Evolutionary conservation across 176 grass and related monocot species (phyloP).

Genomic region (Carex parvula): DNA sequence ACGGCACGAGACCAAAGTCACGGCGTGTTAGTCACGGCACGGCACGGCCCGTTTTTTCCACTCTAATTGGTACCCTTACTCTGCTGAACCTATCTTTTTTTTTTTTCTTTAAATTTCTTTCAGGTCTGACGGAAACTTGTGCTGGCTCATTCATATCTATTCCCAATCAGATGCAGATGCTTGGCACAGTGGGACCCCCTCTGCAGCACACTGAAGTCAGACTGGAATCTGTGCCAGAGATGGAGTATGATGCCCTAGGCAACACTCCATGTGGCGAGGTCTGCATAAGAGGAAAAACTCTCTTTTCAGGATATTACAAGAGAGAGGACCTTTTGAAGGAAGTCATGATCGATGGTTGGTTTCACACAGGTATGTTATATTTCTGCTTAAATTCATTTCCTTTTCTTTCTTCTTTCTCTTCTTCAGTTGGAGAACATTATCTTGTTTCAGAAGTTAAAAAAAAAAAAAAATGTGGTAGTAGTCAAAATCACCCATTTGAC

Average conservation of each 20-base stretch:
- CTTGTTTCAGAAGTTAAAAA: background rate
- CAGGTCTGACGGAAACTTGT: slow-evolving; percentile 89
- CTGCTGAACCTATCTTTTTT: background rate
- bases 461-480: background rate
- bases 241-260: slow-evolving; percentile 75
- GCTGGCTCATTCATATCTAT: slow-evolving; percentile 65
- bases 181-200: slow-evolving; percentile 79
- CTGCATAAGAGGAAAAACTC: slow-evolving; percentile 65
- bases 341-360: slow-evolving; percentile 93
- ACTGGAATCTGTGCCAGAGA: slow-evolving; percentile 86
- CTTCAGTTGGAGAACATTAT: background rate
- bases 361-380: slow-evolving; percentile 82
- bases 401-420: background rate
- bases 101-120: background rate
- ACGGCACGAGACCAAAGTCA: too few species aligned
- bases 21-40: too few species aligned
- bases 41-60: too few species aligned
- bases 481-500: background rate
- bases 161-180: slow-evolving; percentile 66
- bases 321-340: slow-evolving; percentile 70
- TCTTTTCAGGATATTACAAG: slow-evolving; percentile 93
- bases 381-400: background rate
- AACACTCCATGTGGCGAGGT: slow-evolving; percentile 64
- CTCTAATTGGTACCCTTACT: background rate
- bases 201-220: slow-evolving; percentile 54